A percentile compares a stretch with the other conserved stretches of the same genome.
Conservation (phyloP, 1,284 basidiomycete species). For the Xerocomus alliaceus region DNA sequence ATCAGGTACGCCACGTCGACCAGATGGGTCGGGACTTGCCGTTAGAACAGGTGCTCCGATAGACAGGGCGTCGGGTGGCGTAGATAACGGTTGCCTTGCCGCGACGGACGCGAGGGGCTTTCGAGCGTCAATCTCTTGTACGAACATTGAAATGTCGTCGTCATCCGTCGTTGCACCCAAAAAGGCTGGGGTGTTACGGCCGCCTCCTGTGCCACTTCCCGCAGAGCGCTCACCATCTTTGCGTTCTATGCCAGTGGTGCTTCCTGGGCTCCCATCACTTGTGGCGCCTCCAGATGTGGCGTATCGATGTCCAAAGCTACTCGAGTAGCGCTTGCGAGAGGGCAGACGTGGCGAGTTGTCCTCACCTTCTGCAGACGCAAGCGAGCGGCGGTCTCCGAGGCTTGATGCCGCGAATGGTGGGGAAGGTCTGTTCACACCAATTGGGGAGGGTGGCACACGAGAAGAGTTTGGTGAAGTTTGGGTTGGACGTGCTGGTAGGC, state of each 20-base stretch:
- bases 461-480: constrained; percentile 50
- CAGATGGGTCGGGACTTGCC: constrained; percentile 9
- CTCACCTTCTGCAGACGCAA: constrained; percentile 43
- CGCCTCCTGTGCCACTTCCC: constrained; percentile 14
- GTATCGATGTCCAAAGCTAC: constrained; percentile 76
- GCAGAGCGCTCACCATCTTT: constrained; percentile 29
- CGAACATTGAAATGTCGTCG: constrained; percentile 76
- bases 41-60: background rate
- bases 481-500: constrained; percentile 45
- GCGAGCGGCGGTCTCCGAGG: constrained; percentile 51
- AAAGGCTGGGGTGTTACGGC: constrained; percentile 44
- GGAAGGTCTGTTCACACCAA: constrained; percentile 49
- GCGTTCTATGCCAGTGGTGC: constrained; percentile 30
- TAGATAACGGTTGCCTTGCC: constrained; percentile 23
- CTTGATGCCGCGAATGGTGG: constrained; percentile 57
- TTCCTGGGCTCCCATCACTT: constrained; percentile 47
- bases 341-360: constrained; percentile 39
- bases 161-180: constrained; percentile 64
- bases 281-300: constrained; percentile 49
- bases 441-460: constrained; percentile 54
- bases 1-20: constrained; percentile 3
- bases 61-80: background rate
- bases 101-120: constrained; percentile 55
- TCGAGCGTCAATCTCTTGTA: constrained; percentile 73
- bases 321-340: constrained; percentile 65